Conservation (phyloP, 2,329 filamentous ascomycete genomes). For the Exophiala oligosperma region DNA sequence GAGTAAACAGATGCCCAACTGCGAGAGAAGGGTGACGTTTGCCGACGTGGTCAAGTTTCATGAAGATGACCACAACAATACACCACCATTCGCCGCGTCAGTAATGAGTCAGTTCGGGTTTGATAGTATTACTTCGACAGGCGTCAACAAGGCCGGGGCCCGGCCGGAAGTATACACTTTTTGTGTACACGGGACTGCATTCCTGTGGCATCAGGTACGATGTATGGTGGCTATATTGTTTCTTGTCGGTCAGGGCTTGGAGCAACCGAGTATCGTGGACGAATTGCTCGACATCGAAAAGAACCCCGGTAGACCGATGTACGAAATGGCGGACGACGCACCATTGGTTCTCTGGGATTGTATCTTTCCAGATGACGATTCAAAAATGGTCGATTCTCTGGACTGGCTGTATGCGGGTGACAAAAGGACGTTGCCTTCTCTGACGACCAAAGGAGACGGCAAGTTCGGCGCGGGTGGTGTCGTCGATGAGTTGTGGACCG, state of each 20-base stretch:
- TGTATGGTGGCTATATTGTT: constrained; percentile 95
- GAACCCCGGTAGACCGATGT: constrained; percentile 76
- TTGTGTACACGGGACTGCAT: constrained; percentile 83
- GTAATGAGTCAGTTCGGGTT: not conserved
- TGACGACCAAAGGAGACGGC: constrained; percentile 50
- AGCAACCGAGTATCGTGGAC: constrained; percentile 70
- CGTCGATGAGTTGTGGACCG: constrained; percentile 74
- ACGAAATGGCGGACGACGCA: constrained; percentile 86
- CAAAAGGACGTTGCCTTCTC: constrained; percentile 43
- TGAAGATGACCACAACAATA: constrained; percentile 60
- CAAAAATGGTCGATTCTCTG: constrained; percentile 59
- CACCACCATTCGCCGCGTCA: constrained; percentile 34
- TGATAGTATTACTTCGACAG: not conserved
- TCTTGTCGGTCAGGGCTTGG: constrained; percentile 83
- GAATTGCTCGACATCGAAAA: constrained; percentile 71
- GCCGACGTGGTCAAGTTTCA: constrained; percentile 73
- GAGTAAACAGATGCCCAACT: constrained; percentile 85
- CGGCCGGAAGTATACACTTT: constrained; percentile 79
- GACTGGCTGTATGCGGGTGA: constrained; percentile 80
- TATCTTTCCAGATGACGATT: constrained; percentile 67
- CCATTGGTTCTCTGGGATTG: constrained; percentile 97
- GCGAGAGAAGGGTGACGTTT: constrained; percentile 74
- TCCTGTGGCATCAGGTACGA: constrained; percentile 97
- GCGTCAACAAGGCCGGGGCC: too few species aligned
- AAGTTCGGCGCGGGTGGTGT: constrained; percentile 67